phyloP scores from a whole-genome alignment of 805 yeast genomes.

The Danielozyma ontarioensis region DNA sequence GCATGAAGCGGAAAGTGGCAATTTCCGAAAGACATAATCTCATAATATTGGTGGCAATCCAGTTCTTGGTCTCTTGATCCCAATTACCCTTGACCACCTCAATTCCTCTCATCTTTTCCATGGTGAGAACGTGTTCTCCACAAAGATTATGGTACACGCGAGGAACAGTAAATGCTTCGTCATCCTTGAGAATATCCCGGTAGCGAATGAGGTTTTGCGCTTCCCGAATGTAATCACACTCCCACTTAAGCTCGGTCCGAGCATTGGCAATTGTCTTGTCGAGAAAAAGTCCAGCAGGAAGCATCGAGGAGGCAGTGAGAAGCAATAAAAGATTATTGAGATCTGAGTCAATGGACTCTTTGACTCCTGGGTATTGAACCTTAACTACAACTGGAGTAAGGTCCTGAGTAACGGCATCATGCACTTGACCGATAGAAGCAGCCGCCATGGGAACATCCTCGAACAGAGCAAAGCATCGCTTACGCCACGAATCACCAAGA shows the following conservation, averaged over 20 bases:
- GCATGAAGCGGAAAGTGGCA: conserved; percentile 85
- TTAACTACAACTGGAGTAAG: conserved; percentile 83
- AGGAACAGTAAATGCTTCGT: conserved; percentile 73
- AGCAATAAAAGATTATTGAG: conserved; percentile 78
- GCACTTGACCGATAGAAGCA: conserved; percentile 97
- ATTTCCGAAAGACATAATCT: conserved; percentile 81
- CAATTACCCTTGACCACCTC: conserved; percentile 77
- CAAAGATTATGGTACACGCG: conserved; percentile 70
- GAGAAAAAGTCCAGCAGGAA: conserved; percentile 88
- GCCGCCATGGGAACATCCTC: conserved; percentile 93
- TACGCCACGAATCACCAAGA: conserved; percentile 77
- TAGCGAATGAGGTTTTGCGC: conserved; percentile 72
- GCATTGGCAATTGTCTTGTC: conserved; percentile 94
- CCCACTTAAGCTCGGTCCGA: conserved; percentile 91
- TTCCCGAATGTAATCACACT: conserved; percentile 91
- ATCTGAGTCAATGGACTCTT: conserved; percentile 88
- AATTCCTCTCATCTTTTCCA: conserved; percentile 80
- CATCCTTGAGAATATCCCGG: conserved; percentile 47
- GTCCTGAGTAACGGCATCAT: conserved; percentile 65
- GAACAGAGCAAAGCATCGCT: conserved; percentile 59
- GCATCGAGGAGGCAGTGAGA: conserved; percentile 75
- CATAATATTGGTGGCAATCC: conserved; percentile 85
- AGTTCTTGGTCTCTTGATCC: conserved; percentile 68
- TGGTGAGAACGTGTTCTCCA: conserved; percentile 79
- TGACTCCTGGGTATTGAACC: conserved; percentile 97